phyloP scores from a whole-genome alignment of 2,329 filamentous ascomycete genomes.

The Sphaerulina populicola region DNA sequence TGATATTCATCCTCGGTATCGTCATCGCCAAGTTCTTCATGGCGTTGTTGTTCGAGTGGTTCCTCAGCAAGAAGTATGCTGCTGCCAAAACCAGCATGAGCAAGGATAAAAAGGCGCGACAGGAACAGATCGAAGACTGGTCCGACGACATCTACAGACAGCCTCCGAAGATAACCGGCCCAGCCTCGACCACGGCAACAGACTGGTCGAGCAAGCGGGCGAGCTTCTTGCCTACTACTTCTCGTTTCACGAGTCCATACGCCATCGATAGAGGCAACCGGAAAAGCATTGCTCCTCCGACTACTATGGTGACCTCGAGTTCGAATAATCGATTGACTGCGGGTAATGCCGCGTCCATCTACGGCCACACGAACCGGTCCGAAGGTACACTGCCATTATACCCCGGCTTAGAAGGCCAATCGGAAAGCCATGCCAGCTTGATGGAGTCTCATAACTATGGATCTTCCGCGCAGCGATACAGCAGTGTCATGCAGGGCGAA shows the following conservation, averaged over 20 bases:
- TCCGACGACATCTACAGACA: conserved; percentile 93
- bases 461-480: conserved; percentile 40
- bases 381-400: conserved; percentile 45
- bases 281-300: conserved; percentile 54
- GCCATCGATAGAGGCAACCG: conserved; percentile 56
- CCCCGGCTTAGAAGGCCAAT: conserved; percentile 5
- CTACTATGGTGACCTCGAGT: conserved; percentile 90
- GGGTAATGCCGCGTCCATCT: conserved; percentile 54
- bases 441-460: conserved; percentile 34
- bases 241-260: conserved; percentile 86
- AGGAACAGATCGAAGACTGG: conserved; percentile 96
- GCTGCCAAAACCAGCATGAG: conserved; percentile 77
- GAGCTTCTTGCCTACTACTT: conserved; percentile 89
- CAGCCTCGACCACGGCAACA: conserved; percentile 44
- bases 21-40: conserved; percentile 80
- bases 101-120: conserved; percentile 71
- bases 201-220: conserved; percentile 71
- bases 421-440: conserved; percentile 34
- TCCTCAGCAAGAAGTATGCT: conserved; percentile 77
- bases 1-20: conserved; percentile 85
- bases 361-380: conserved; percentile 53
- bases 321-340: conserved; percentile 64
- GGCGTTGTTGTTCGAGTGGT: conserved; percentile 91
- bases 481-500: conserved; percentile 48
- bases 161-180: conserved; percentile 70